Percentiles rank a stretch among this genome's conserved stretches.
These are phyloP conservation scores for Nyssa sinensis DNA, from an alignment of 148 eudicot genomes.

Conservation along the genomic window DNA sequence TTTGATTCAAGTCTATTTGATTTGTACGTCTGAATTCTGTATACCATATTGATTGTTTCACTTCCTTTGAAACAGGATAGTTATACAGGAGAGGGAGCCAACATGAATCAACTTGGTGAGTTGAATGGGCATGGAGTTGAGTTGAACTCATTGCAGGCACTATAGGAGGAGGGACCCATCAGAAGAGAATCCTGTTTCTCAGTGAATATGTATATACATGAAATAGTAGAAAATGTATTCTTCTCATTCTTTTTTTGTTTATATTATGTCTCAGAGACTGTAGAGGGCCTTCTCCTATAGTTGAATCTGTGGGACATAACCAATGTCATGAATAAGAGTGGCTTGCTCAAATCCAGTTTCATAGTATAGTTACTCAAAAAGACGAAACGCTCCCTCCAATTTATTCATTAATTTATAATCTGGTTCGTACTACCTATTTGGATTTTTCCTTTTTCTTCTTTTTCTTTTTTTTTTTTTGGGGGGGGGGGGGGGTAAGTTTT, in stretches of 20 bases:
- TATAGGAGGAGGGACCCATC: background rate
- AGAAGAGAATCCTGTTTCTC: background rate
- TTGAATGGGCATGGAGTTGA: slow-evolving; percentile 8
- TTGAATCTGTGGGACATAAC: background rate
- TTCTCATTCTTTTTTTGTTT: slow-evolving; percentile 19
- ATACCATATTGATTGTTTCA: no score
- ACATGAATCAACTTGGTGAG: slow-evolving; percentile 27
- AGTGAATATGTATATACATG: slow-evolving; percentile 13
- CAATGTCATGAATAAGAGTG: slow-evolving; percentile 3
- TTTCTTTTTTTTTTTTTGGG: no score
- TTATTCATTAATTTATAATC: no score
- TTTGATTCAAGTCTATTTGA: no score
- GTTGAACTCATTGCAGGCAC: background rate
- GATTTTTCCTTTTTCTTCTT: no score
- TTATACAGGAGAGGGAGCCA: slow-evolving; percentile 22
- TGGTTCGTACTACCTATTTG: no score
- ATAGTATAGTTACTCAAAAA: background rate
- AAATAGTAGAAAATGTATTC: slow-evolving; percentile 4
- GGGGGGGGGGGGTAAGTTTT: no score
- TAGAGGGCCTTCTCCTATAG: slow-evolving; percentile 3
- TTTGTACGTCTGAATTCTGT: no score
- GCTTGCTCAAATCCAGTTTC: background rate
- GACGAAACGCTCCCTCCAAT: background rate
- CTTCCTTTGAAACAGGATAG: slow-evolving; percentile 28
- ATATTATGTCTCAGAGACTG: slow-evolving; percentile 4